Percentiles rank a stretch among this genome's conserved stretches.
Conservation (phyloP, 192 early-diverging fungal species). For the Coemansia sp. region DNA sequence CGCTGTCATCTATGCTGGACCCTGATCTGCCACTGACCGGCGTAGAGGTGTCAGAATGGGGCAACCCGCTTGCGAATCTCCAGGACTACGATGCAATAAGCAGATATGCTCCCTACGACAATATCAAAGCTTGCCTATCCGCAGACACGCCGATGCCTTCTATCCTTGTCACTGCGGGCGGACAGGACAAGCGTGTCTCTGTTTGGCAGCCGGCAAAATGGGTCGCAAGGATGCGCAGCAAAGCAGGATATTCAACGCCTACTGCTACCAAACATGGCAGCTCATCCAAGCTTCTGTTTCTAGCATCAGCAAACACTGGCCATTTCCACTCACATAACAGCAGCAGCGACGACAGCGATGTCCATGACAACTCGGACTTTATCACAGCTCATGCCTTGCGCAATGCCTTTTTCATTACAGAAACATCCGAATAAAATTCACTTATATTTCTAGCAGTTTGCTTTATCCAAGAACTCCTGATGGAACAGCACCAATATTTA, state of each 20-base stretch:
- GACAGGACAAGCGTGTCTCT: conserved; percentile 77
- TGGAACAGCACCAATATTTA: no score
- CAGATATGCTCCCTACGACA: conserved; percentile 72
- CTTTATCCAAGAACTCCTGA: no score
- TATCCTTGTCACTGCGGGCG: conserved; percentile 72
- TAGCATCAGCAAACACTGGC: conserved; percentile 26
- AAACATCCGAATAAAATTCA: conserved; percentile 1
- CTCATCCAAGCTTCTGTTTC: conserved; percentile 28
- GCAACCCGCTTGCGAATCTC: conserved; percentile 59
- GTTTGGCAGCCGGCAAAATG: conserved; percentile 88
- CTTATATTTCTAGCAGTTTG: neutral
- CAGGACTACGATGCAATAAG: conserved; percentile 60
- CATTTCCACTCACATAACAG: conserved; percentile 29
- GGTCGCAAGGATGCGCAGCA: conserved; percentile 70
- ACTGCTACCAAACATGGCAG: no score
- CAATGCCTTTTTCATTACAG: conserved; percentile 41
- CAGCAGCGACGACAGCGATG: neutral
- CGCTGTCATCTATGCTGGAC: conserved; percentile 80
- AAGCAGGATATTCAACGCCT: conserved; percentile 18
- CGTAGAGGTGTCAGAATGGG: conserved; percentile 78
- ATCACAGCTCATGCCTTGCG: conserved; percentile 28
- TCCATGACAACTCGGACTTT: conserved; percentile 4
- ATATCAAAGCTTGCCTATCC: conserved; percentile 24
- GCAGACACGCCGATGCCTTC: conserved; percentile 43
- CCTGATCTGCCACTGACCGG: conserved; percentile 69